Percentiles rank a stretch among this genome's conserved stretches.
Conservation (phyloP, 306 rosid species). For the Quercus agrifolia region DNA sequence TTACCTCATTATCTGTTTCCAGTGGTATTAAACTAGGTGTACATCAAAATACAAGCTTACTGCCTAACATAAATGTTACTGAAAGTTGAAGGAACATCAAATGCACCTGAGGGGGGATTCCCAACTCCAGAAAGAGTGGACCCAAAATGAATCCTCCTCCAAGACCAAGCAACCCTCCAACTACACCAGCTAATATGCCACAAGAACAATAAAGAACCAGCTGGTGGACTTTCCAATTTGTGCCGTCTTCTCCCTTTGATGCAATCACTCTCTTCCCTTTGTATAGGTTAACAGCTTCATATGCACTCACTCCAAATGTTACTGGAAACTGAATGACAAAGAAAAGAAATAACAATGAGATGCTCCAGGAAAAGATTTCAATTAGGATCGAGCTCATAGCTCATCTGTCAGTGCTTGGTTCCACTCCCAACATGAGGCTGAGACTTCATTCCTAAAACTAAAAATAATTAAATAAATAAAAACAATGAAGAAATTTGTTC, state of each 20-base stretch:
- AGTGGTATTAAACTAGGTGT: too few relatives aligned
- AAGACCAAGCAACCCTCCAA: conserved; percentile 89
- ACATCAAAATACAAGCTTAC: too few relatives aligned
- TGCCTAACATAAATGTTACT: not conserved
- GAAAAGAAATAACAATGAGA: not conserved
- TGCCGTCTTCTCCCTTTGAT: conserved; percentile 54
- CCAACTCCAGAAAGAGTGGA: conserved; percentile 83
- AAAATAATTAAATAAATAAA: not conserved
- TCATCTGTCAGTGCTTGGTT: not conserved
- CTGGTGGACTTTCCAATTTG: conserved; percentile 39
- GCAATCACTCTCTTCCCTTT: conserved; percentile 59
- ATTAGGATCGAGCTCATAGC: not conserved
- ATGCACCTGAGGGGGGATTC: conserved; percentile 90
- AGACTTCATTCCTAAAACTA: too few relatives aligned
- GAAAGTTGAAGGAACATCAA: not conserved
- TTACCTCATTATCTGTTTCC: too few relatives aligned
- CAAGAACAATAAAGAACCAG: conserved; percentile 49
- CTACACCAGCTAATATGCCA: conserved; percentile 75
- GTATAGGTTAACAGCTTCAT: conserved; percentile 71
- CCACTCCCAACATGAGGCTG: too few relatives aligned
- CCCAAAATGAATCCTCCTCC: conserved; percentile 98
- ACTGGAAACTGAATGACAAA: conserved; percentile 56
- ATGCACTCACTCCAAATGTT: conserved; percentile 59
- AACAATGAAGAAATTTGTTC: not conserved
- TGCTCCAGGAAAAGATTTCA: not conserved